phyloP scores from a whole-genome alignment of 345 rosid genomes.

The Hirschfeldia incana region DNA sequence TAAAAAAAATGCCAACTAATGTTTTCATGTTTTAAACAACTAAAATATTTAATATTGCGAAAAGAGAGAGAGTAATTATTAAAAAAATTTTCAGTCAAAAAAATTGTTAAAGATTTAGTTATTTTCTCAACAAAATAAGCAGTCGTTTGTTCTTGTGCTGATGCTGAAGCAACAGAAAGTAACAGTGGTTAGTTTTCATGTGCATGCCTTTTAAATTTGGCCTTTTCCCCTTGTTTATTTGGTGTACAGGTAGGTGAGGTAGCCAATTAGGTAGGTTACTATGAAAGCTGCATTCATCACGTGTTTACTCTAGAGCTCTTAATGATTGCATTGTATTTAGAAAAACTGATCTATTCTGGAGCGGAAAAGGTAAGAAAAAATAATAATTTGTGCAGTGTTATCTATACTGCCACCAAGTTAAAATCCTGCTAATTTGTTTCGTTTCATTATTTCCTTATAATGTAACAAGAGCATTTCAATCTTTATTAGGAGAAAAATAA shows the following conservation, averaged over 20 bases:
- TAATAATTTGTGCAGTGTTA: not conserved
- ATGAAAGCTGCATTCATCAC: constrained; percentile 13
- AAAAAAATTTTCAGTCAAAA: no score
- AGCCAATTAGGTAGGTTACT: constrained; percentile 24
- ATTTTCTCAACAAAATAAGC: not conserved
- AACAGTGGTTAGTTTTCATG: not conserved
- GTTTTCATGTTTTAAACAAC: not conserved
- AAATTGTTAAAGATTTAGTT: not conserved
- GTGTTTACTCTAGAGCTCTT: constrained; percentile 1
- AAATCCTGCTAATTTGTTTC: not conserved
- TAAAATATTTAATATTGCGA: no score
- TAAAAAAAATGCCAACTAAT: not conserved
- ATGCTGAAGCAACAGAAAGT: no score
- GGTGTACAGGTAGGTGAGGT: constrained; percentile 24
- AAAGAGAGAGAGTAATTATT: no score
- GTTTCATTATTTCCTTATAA: not conserved
- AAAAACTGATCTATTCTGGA: not conserved
- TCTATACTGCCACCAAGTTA: not conserved
- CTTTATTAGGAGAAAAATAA: not conserved
- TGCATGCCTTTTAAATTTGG: not conserved
- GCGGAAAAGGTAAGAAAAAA: not conserved
- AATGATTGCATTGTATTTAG: not conserved
- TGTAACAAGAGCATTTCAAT: not conserved
- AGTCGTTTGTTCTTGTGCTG: not conserved
- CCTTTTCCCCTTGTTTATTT: not conserved